Base-by-base conservation (phyloP, 176 grass and related monocot genomes). In the Triticum turgidum region DNA sequence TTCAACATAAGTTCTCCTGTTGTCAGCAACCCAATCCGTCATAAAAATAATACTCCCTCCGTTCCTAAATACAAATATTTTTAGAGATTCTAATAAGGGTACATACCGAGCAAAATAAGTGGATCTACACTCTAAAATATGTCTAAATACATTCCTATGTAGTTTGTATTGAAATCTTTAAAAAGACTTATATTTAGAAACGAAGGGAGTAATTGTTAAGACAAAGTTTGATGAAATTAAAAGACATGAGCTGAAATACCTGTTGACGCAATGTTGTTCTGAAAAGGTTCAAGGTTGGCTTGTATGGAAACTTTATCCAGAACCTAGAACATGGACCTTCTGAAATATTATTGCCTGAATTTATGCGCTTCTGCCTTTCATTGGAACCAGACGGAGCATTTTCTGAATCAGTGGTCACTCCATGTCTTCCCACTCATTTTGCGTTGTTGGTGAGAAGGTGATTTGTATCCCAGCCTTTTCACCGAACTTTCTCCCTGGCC, bases 311-410 rank as follows among this genome's bases (percentile, higher is more conserved):
- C 29, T 49, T 76, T 68, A 29, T 61, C 35, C 81, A 68, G 25
- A 59, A 89, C 59, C 44, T 24, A 85, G 88, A 85, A 81, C 25
- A 76, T 81, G 68, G 80, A 67, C 61, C 82, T 76, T 81, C 78
- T 29, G 51, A 77, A 85, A 44, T 11, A 44, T 11, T 44, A 44
- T 24, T 25, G 14, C 14, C 33, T 56, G 76, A 63, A 77, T 64
- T 86, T 22, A 27, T 49, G 71, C 11, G 2, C 4, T 11, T 82
- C 73, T 33, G 66, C 75, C 79, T 84, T 78, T 84, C 82, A 56
- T 44, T 64, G 41, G 17, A 79, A 73, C 47, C n/a, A 2, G 42
- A 5, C 7, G 5, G 29, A 38, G 41, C 30, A 69, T 84, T 79
- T 84, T 13, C 81, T 42, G 74, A 88, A 84, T 41, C 41, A 54